These are phyloP conservation scores for Suhomyces sp. DNA, from an alignment of 805 yeast genomes.

Conservation along the genomic window DNA sequence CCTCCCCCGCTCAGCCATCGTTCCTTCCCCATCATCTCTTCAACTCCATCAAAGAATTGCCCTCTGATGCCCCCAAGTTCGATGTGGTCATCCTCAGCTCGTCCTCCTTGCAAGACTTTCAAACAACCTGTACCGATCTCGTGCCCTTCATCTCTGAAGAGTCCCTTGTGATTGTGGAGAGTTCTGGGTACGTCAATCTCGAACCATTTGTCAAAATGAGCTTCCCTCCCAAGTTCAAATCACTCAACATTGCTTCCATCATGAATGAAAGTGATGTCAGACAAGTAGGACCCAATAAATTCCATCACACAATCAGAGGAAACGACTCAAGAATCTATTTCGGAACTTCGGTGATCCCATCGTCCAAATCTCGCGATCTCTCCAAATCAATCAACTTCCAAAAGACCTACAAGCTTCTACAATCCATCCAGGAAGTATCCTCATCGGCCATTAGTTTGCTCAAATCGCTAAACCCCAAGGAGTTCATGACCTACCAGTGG, in stretches of 20 bases:
- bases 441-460: constrained; percentile 44
- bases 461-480: constrained; percentile 51
- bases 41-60: constrained; percentile 13
- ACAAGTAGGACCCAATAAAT: constrained; percentile 22
- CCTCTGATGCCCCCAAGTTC: constrained; percentile 18
- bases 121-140: constrained; percentile 24
- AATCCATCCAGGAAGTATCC: constrained; percentile 34
- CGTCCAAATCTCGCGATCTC: constrained; percentile 1
- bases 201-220: constrained; percentile 64
- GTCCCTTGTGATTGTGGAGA: constrained; percentile 62
- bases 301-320: constrained; percentile 36
- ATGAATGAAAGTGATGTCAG: constrained; percentile 64
- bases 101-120: constrained; percentile 40
- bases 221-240: constrained; percentile 30
- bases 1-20: constrained; percentile 3
- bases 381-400: constrained; percentile 16
- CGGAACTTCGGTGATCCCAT: constrained; percentile 23
- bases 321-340: constrained; percentile 47
- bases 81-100: constrained; percentile 38
- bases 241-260: constrained; percentile 47
- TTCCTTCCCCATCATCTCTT: constrained; percentile 18
- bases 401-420: constrained; percentile 30
- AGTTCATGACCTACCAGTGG: constrained; percentile 78
- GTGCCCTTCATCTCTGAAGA: constrained; percentile 26
- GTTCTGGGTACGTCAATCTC: constrained; percentile 68